Evolutionary conservation across 805 yeast genomes (phyloP), one percentile per base, ranked within the genome.

Genomic region (Metschnikowia borealis): DNA sequence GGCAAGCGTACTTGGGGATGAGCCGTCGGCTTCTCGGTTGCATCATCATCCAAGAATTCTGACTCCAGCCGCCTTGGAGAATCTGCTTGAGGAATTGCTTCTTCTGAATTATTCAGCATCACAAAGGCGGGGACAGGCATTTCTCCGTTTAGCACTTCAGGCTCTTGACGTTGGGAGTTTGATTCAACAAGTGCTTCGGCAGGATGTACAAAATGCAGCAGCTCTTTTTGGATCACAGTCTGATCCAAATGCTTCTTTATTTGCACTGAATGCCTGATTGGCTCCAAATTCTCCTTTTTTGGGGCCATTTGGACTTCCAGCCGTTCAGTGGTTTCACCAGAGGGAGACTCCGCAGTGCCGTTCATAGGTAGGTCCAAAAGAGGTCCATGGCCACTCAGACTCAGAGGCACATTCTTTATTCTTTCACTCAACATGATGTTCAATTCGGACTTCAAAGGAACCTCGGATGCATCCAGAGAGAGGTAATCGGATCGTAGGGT

Each of bases 361-460:
- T 23, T 38, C 41, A n/a, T 14, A 23, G 41, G 18, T n/a, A 23
- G 3, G 31, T n/a, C 31, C 31, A 21, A 21, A n/a, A n/a, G 13
- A n/a, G 31, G 31, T 10, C 11, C 41, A 38, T 38, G 31, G 8
- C 39, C 39, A 37, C 26, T 31, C 35, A 26, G 38, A 20, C 38
- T 36, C 13, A 11, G 46, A 20, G 46, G 45, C 34, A 5, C 26
- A 20, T 13, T 34, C 5, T 18, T 46, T 11, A 48, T 35, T 23
- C 43, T 42, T 23, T 51, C 55, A 40, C 55, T 47, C 3, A 42
- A 39, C 10, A 38, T 40, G 11, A 53, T 36, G 21, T 49, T 48
- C 31, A 54, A 51, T 15, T 55, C 57, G 18, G 51, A 46, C 21
- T 37, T 44, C 14, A 36, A 17, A 14, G 50, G 36, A 5, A 17